phyloP scores from a whole-genome alignment of 768 basidiomycete species.

The Rhodotorula babjevae region DNA sequence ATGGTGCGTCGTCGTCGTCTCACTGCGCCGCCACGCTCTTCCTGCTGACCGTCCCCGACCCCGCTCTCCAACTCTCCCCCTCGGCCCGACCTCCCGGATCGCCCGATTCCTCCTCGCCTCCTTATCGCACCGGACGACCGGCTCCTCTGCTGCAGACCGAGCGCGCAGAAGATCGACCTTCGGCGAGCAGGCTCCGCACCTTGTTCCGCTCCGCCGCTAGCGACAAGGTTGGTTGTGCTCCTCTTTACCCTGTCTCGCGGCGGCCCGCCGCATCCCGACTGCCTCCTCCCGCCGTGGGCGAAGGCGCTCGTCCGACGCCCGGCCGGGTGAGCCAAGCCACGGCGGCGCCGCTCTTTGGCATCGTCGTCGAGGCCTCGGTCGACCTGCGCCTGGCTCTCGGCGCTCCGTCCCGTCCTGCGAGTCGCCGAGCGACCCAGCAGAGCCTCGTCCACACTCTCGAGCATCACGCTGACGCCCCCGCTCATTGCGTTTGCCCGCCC shows the following conservation, averaged over 20 bases:
- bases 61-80: not conserved
- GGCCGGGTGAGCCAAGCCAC: no score
- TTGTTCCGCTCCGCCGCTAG: constrained; percentile 87
- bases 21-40: not conserved
- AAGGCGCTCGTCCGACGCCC: no score
- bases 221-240: constrained; percentile 62
- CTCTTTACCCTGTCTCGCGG: not conserved
- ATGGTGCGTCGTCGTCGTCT: not conserved
- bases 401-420: no score
- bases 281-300: no score
- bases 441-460: no score
- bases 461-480: constrained; percentile 9
- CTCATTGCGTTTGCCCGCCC: not conserved
- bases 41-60: not conserved
- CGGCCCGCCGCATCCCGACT: no score
- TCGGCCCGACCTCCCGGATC: not conserved
- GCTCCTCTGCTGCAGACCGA: constrained; percentile 61
- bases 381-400: no score
- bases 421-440: no score
- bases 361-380: no score
- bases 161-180: constrained; percentile 91
- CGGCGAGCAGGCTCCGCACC: constrained; percentile 82
- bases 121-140: not conserved
- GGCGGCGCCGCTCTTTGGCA: no score
- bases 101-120: no score